Percentiles rank a stretch among this genome's conserved stretches.
These are phyloP conservation scores for Rutidosis leptorrhynchoides DNA, from an alignment of 129 eudicot genomes.

Conservation along the genomic window DNA sequence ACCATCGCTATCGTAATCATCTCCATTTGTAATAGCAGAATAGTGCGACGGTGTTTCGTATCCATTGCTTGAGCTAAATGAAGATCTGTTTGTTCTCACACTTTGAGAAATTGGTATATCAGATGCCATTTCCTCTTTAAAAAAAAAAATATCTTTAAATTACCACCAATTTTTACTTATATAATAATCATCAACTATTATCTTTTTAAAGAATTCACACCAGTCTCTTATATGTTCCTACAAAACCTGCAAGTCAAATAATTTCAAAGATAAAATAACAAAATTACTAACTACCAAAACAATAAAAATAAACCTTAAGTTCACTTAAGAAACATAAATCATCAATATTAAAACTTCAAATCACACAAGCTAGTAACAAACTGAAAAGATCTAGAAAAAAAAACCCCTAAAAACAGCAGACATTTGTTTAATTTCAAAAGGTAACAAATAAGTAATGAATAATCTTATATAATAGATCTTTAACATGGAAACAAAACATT, in stretches of 20 bases:
- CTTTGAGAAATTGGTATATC: conserved; percentile 67
- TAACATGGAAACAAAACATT: neutral
- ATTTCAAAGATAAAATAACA: neutral
- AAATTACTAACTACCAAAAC: neutral
- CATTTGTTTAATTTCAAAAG: neutral
- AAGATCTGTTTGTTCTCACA: conserved; percentile 68
- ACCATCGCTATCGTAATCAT: conserved; percentile 94
- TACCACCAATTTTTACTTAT: conserved; percentile 14
- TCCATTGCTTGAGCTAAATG: conserved; percentile 77
- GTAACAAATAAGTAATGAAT: neutral
- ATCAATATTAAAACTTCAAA: conserved; percentile 4
- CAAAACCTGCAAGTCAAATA: conserved; percentile 13
- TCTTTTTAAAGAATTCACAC: conserved; percentile 1
- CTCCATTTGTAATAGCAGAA: conserved; percentile 66
- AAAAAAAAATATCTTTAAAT: conserved; percentile 10
- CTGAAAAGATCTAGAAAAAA: conserved; percentile 23
- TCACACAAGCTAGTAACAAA: conserved; percentile 10
- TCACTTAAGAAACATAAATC: neutral
- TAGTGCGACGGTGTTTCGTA: conserved; percentile 62
- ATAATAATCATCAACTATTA: conserved; percentile 16
- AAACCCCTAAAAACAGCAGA: neutral
- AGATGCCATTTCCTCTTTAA: conserved; percentile 45
- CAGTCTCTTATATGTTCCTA: conserved; percentile 12
- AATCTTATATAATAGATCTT: conserved; percentile 3
- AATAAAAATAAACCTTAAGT: neutral